Evolutionary conservation across 176 grass and related monocot species (phyloP).

Genomic region (Bolboschoenus planiculmis): DNA sequence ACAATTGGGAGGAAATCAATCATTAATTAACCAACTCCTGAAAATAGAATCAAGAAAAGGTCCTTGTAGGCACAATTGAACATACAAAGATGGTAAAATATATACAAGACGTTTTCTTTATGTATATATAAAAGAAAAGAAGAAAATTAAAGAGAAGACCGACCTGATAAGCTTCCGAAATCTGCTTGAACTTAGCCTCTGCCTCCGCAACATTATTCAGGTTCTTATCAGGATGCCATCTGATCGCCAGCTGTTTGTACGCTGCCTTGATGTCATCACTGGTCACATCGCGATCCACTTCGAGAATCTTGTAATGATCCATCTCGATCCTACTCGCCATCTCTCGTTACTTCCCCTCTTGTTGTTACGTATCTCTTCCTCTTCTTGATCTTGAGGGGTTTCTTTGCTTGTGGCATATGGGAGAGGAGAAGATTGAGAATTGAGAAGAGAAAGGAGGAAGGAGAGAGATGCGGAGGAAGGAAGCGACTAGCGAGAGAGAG

Average conservation of each 20-base stretch:
- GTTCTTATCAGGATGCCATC: slow-evolving; percentile 85
- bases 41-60: neutral
- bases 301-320: slow-evolving; percentile 85
- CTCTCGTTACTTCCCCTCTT: neutral
- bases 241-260: slow-evolving; percentile 57
- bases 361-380: neutral
- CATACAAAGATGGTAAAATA: neutral
- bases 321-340: slow-evolving; percentile 26
- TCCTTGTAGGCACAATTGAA: neutral
- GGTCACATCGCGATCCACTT: slow-evolving; percentile 59
- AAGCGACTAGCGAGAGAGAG: neutral
- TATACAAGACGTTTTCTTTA: neutral
- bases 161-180: slow-evolving; percentile 69
- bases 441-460: neutral
- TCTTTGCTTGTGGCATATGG: slow-evolving; percentile 16
- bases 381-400: neutral
- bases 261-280: slow-evolving; percentile 61
- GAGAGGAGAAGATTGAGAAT: neutral
- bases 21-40: neutral
- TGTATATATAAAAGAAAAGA: neutral
- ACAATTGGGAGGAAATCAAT: neutral
- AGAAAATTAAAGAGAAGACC: neutral
- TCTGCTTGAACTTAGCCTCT: slow-evolving; percentile 71
- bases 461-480: neutral
- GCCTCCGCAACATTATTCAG: slow-evolving; percentile 42